Conservation (phyloP, 352 stramenopile species). For the Phytopythium oedochilum region DNA sequence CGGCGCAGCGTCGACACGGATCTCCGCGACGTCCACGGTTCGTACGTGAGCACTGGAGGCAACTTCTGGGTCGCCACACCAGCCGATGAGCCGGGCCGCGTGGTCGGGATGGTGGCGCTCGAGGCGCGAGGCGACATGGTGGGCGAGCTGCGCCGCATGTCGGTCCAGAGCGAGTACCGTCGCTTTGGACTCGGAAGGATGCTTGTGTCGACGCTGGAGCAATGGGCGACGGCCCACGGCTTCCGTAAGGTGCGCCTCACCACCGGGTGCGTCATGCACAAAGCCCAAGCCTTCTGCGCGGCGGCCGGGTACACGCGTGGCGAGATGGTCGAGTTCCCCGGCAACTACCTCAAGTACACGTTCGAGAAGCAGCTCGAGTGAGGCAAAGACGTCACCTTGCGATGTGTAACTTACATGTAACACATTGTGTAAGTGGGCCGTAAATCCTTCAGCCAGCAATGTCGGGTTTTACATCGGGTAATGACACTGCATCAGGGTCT, state of each 20-base stretch:
- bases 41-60: conserved; percentile 17
- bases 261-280: conserved; percentile 20
- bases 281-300: conserved; percentile 23
- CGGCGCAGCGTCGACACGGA: conserved; percentile 20
- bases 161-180: conserved; percentile 21
- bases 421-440: no score
- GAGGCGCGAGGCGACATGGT: conserved; percentile 17
- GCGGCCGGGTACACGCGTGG: conserved; percentile 16
- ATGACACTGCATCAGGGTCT: no score
- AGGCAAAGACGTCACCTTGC: no score
- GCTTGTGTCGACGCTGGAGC: conserved; percentile 22
- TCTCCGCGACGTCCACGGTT: conserved; percentile 21
- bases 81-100: not conserved
- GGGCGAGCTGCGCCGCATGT: conserved; percentile 33
- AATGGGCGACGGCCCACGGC: conserved; percentile 15
- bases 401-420: no score
- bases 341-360: conserved; percentile 1
- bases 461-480: no score
- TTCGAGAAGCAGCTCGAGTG: conserved; percentile 4
- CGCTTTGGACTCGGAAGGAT: conserved; percentile 21
- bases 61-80: conserved; percentile 32
- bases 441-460: no score
- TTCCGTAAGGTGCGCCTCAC: conserved; percentile 23
- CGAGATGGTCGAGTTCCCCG: not conserved
- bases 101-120: conserved; percentile 30